These are phyloP conservation scores for Heliamphora exappendiculata DNA, from an alignment of 148 eudicot species.

Conservation along the genomic window DNA sequence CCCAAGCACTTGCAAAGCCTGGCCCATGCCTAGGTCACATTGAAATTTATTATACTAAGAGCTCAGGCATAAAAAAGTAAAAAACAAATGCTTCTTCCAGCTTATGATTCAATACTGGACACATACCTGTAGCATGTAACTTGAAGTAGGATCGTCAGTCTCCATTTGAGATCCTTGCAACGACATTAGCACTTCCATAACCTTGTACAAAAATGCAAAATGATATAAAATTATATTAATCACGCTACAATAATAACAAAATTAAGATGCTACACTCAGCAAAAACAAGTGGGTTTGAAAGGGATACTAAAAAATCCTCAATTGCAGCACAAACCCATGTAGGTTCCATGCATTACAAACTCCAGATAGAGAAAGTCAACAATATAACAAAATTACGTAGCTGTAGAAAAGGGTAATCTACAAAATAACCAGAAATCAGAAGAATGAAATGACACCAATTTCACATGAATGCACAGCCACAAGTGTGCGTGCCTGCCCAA, in stretches of 20 bases:
- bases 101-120: neutral
- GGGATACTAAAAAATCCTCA: neutral
- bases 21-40: constrained; percentile 81
- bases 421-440: neutral
- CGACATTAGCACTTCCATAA: constrained; percentile 96
- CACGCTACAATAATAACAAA: neutral
- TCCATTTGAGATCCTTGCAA: constrained; percentile 97
- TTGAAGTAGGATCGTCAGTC: constrained; percentile 89
- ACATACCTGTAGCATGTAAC: constrained; percentile 91
- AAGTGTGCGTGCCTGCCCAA: neutral
- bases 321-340: neutral
- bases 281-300: neutral
- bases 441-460: neutral
- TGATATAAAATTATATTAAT: neutral
- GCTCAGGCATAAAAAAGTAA: neutral
- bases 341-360: neutral
- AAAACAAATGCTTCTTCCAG: neutral
- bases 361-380: neutral
- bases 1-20: constrained; percentile 99
- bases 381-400: neutral
- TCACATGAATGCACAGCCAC: neutral
- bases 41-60: neutral
- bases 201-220: constrained; percentile 37
- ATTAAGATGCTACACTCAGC: neutral
- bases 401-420: neutral